These are phyloP conservation scores for Penicillium dipodomyicola DNA, from an alignment of 495 filamentous ascomycete genomes.

Conservation along the genomic window DNA sequence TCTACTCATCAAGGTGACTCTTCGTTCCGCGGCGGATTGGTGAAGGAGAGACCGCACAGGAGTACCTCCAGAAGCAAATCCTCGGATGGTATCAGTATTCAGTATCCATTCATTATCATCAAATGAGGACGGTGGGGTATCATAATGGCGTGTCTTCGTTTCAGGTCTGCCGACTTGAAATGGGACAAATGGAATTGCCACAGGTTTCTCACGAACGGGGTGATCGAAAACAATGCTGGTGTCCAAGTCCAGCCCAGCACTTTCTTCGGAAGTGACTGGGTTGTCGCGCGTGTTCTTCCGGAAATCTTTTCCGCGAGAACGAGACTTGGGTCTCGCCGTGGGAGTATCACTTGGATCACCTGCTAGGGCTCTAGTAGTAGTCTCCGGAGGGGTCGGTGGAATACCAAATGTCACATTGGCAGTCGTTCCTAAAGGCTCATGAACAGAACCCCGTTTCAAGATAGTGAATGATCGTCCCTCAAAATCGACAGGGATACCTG, in stretches of 20 bases:
- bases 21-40: conserved; percentile 32
- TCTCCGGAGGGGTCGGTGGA: conserved; percentile 15
- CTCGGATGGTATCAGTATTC: conserved; percentile 16
- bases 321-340: conserved; percentile 10
- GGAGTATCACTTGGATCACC: conserved; percentile 11
- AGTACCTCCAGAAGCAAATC: conserved; percentile 10
- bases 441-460: conserved; percentile 5
- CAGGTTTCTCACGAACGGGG: conserved; percentile 18
- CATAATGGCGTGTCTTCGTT: conserved; percentile 14
- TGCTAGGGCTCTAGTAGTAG: conserved; percentile 6
- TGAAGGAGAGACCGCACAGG: conserved; percentile 29
- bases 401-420: conserved; percentile 3
- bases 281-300: conserved; percentile 10
- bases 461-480: conserved; percentile 9
- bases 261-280: conserved; percentile 32
- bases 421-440: background rate
- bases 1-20: conserved; percentile 36
- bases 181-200: conserved; percentile 31
- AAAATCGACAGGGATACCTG: background rate
- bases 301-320: conserved; percentile 2
- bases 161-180: conserved; percentile 28
- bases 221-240: conserved; percentile 37
- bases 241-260: conserved; percentile 37
- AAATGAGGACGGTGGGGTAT: conserved; percentile 43
- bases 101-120: conserved; percentile 33